These are phyloP conservation scores for Xylaria sp. DNA, from an alignment of 495 filamentous ascomycete genomes.

Conservation along the genomic window DNA sequence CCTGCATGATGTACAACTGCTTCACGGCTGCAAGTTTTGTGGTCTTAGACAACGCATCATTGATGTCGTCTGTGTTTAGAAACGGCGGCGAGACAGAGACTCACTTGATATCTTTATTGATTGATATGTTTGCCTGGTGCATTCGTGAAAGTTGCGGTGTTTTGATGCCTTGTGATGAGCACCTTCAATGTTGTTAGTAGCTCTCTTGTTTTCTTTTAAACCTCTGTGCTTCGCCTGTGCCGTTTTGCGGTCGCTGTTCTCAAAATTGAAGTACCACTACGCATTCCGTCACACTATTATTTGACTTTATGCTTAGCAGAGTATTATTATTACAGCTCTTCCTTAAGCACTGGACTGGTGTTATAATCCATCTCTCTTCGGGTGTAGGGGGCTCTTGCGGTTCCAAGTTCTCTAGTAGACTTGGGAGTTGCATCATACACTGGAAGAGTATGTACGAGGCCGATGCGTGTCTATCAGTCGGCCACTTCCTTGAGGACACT, in stretches of 20 bases:
- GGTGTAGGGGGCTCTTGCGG: not conserved
- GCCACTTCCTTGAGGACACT: not conserved
- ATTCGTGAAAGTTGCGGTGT: not conserved
- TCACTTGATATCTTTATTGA: not conserved
- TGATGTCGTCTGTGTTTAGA: not conserved
- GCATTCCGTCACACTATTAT: not conserved
- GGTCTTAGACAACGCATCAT: constrained; percentile 24
- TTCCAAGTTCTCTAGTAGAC: not conserved
- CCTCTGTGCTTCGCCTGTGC: not conserved
- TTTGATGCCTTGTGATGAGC: not conserved
- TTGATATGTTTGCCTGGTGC: not conserved
- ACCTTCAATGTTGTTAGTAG: not conserved
- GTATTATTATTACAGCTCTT: not conserved
- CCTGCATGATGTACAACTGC: constrained; percentile 11
- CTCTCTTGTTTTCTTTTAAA: not conserved
- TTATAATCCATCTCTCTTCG: too few species aligned
- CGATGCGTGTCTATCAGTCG: not conserved
- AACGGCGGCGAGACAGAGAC: constrained; percentile 23
- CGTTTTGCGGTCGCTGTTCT: not conserved
- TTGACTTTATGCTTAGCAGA: not conserved
- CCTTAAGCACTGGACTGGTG: too few species aligned
- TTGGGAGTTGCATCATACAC: not conserved
- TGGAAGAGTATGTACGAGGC: not conserved
- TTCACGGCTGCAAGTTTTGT: not conserved
- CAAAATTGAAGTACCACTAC: not conserved